Evolutionary conservation across 805 yeast species (phyloP), one percentile per base, ranked within the genome.

Genomic region (Candida lessepsii): DNA sequence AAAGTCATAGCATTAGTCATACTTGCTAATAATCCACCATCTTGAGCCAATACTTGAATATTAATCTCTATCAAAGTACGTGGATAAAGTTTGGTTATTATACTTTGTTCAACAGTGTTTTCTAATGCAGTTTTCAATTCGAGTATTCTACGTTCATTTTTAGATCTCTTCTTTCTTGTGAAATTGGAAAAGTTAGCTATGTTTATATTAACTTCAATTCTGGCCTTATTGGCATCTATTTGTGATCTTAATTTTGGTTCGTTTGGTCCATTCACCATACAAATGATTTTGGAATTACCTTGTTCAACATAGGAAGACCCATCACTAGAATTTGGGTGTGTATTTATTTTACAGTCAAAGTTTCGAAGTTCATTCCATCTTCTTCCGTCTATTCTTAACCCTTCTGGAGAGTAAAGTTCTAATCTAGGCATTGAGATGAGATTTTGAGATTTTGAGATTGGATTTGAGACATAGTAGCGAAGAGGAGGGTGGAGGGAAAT

Each of bases 361-460:
- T 81, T 74, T 36, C 98, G 80, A 31, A 90, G 72, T 60, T 93
- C 99, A 54, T 91, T 88, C 89, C 93, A 89, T 47, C 99, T 75
- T 52, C 99, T 79, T 2, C 99, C 99, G 59, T 93, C 98, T 10
- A 83, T 69, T 48, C 99, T 73, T 34, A 93, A 73, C 4, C 99
- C 99, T 63, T 93, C 98, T 5, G 96, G 96, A 0, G 97, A 90
- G 57, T 86, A 91, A 32, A 93, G 63, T 68, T 93, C 99, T 51
- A 80, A 63, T 40, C 86, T 71, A 29, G 83, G 78, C 83, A 80
- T 80, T 11, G 15, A 10, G 39, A 35, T 32, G 35, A 23, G 29
- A 19, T 38, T 38, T 27, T 8, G 11, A 34, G 16, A 27, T n/a
- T n/a, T n/a, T n/a, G n/a, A n/a, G n/a, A n/a, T n/a, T n/a, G 14